These are phyloP conservation scores for Melanomma pulvis-pyrius DNA, from an alignment of 495 filamentous ascomycete genomes.

Conservation along the genomic window DNA sequence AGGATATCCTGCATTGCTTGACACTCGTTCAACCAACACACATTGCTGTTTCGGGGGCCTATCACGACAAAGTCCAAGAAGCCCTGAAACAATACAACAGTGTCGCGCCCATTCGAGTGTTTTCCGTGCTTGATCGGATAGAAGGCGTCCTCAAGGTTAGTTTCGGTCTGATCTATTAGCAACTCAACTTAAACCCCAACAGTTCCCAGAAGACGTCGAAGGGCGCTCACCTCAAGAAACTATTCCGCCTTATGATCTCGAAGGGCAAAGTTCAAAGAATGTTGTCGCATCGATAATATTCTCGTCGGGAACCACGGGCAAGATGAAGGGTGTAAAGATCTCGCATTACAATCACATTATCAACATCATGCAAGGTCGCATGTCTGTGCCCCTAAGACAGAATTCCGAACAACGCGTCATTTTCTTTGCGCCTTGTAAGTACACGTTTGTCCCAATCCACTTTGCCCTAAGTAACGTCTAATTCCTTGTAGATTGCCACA, in stretches of 20 bases:
- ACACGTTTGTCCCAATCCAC: background rate
- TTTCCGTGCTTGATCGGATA: conserved; percentile 14
- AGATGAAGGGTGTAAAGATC: conserved; percentile 27
- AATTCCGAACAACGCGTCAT: conserved; percentile 20
- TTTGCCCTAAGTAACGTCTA: background rate
- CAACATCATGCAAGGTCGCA: conserved; percentile 13
- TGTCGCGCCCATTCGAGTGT: background rate
- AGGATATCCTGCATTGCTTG: conserved; percentile 22
- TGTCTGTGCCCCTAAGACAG: conserved; percentile 8
- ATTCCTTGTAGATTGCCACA: conserved; percentile 13
- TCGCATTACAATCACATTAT: conserved; percentile 25
- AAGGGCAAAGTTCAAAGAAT: conserved; percentile 6
- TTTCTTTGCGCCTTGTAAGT: conserved; percentile 29
- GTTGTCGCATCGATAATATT: conserved; percentile 16
- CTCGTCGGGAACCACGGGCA: conserved; percentile 30
- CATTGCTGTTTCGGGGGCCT: conserved; percentile 14
- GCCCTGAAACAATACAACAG: background rate
- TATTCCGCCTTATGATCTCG: conserved; percentile 15
- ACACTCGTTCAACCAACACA: conserved; percentile 11
- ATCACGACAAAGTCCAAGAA: conserved; percentile 13
- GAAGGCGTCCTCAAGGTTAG: conserved; percentile 5
- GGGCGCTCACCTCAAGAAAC: background rate
- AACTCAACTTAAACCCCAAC: background rate
- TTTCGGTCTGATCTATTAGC: background rate
- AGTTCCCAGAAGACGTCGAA: conserved; percentile 21